Evolutionary conservation across 2,329 filamentous ascomycete genomes (phyloP).

Genomic region (Hymenoscyphus linearis): DNA sequence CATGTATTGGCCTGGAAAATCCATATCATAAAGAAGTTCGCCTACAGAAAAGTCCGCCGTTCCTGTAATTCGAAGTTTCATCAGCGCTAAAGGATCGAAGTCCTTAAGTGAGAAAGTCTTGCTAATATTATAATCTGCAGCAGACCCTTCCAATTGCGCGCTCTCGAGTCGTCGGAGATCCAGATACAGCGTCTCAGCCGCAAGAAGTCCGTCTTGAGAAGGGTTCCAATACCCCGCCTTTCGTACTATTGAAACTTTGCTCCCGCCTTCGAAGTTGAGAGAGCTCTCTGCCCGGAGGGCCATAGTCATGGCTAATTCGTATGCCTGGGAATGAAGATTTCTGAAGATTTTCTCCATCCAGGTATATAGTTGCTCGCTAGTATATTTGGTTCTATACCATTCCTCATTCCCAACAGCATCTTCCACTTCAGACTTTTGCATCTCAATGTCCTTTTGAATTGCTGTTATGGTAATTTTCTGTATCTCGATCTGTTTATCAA

Average conservation of each 20-base stretch:
- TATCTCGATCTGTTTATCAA: constrained; percentile 28
- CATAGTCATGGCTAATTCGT: constrained; percentile 23
- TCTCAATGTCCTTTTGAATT: constrained; percentile 21
- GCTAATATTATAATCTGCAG: constrained; percentile 30
- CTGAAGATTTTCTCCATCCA: neutral
- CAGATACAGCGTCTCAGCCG: constrained; percentile 26
- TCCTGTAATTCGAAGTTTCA: constrained; percentile 25
- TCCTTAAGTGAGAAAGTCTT: constrained; percentile 33
- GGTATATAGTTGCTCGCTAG: constrained; percentile 18
- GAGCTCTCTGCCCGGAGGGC: constrained; percentile 25
- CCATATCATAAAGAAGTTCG: constrained; percentile 35
- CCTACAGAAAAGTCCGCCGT: constrained; percentile 26
- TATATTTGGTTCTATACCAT: constrained; percentile 30
- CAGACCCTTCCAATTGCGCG: constrained; percentile 20
- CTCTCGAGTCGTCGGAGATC: constrained; percentile 27
- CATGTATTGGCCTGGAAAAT: constrained; percentile 34
- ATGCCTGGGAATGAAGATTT: constrained; percentile 14
- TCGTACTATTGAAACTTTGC: neutral
- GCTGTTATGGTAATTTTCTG: constrained; percentile 15
- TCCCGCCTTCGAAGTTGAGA: constrained; percentile 21
- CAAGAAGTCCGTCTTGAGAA: constrained; percentile 24
- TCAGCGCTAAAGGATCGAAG: constrained; percentile 26
- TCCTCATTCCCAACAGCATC: constrained; percentile 17
- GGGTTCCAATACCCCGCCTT: constrained; percentile 31
- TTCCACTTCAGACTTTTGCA: constrained; percentile 21